These are phyloP conservation scores for Rubia yunnanensis DNA, from an alignment of 257 asterid genomes.

Conservation along the genomic window DNA sequence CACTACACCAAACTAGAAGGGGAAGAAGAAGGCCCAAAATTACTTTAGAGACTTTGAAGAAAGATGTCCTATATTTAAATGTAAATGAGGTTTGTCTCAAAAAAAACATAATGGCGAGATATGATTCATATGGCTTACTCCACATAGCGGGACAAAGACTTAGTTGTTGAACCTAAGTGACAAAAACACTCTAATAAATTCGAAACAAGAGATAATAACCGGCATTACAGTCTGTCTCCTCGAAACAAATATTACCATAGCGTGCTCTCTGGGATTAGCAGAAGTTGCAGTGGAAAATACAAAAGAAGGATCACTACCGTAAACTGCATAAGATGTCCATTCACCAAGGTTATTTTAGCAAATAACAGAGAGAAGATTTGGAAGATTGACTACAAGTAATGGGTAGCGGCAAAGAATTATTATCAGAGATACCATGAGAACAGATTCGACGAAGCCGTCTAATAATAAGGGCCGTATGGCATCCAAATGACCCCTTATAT, in stretches of 20 bases:
- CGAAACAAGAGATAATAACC: constrained; percentile 6
- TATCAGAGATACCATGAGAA: constrained; percentile 54
- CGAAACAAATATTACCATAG: constrained; percentile 54
- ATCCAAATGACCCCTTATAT: constrained; percentile 89
- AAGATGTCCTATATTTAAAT: background rate
- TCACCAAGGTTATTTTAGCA: constrained; percentile 14
- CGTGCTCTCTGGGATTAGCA: constrained; percentile 85
- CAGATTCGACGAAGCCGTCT: constrained; percentile 91
- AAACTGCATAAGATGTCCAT: constrained; percentile 53
- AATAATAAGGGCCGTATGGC: constrained; percentile 84
- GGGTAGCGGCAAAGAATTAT: constrained; percentile 8
- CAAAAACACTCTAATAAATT: background rate
- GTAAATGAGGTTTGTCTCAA: background rate
- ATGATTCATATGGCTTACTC: no score
- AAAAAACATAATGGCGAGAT: background rate
- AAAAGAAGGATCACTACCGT: constrained; percentile 88
- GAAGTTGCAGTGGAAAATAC: constrained; percentile 92
- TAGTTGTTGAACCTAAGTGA: background rate
- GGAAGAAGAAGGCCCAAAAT: background rate
- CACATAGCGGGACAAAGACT: background rate
- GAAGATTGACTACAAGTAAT: constrained; percentile 12
- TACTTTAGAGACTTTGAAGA: no score
- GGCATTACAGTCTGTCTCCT: constrained; percentile 7
- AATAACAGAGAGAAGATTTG: constrained; percentile 1
- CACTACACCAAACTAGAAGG: background rate